These are phyloP conservation scores for Glonium stellatum DNA, from an alignment of 495 filamentous ascomycete genomes.

Conservation along the genomic window DNA sequence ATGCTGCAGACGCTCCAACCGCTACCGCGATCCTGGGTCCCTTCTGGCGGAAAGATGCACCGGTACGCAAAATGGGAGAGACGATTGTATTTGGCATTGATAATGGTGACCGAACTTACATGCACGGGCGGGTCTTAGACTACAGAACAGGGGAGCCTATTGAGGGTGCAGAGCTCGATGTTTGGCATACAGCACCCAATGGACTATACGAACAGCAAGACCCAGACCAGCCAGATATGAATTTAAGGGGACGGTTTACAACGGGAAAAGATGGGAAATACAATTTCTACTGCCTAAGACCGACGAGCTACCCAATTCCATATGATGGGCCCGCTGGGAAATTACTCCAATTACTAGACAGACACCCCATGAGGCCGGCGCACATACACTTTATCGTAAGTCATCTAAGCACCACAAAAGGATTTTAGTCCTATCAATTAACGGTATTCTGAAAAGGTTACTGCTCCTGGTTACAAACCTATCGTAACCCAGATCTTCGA, in stretches of 20 bases:
- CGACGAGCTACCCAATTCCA: slow-evolving; percentile 67
- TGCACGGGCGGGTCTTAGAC: slow-evolving; percentile 59
- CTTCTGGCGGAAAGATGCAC: slow-evolving; percentile 68
- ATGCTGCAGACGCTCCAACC: slow-evolving; percentile 49
- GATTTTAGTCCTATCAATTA: slow-evolving; percentile 22
- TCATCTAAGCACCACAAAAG: neutral
- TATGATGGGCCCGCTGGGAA: slow-evolving; percentile 54
- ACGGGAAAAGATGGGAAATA: slow-evolving; percentile 61
- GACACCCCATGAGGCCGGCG: slow-evolving; percentile 74
- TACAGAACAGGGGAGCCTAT: slow-evolving; percentile 52
- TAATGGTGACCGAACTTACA: slow-evolving; percentile 50
- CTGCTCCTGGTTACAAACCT: slow-evolving; percentile 49
- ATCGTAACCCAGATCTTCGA: slow-evolving; percentile 74
- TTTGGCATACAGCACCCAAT: slow-evolving; percentile 72
- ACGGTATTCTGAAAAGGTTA: slow-evolving; percentile 14
- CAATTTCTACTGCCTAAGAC: slow-evolving; percentile 59
- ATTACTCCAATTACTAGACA: slow-evolving; percentile 52
- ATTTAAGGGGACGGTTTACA: slow-evolving; percentile 63
- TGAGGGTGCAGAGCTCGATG: slow-evolving; percentile 57
- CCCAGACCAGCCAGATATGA: slow-evolving; percentile 60
- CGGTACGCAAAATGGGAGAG: slow-evolving; percentile 53
- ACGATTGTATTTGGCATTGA: slow-evolving; percentile 49
- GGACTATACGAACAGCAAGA: slow-evolving; percentile 80
- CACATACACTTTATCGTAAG: slow-evolving; percentile 79
- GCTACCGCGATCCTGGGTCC: slow-evolving; percentile 69